Evolutionary conservation across 495 filamentous ascomycete genomes (phyloP), one percentile per base, ranked within the genome.

Genomic region (Cudoniella acicularis): DNA sequence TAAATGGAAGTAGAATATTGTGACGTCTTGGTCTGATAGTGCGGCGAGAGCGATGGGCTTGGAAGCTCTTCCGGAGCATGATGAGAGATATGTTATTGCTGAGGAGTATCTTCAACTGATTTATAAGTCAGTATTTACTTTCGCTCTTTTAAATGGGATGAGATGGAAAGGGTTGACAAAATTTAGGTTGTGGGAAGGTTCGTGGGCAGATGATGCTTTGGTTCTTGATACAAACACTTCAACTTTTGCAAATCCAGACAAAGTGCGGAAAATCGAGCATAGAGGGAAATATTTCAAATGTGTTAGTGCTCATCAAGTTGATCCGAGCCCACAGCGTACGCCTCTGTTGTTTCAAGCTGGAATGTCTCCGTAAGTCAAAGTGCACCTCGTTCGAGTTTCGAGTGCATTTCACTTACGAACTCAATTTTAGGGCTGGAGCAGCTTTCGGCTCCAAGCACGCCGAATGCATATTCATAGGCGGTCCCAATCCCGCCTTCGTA

Each of bases 301-400:
- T 78, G 68, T 72, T 71, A 10, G 67, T 85, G 3, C 71, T 72
- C 51, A 74, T 74, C 21, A 71, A 69, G 2, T 81, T 85, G 75
- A 86, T 56, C 83, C 84, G 0, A 83, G 79, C 3, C 83, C 81
- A 8, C 83, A 87, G 58, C 73, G 83, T 25, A 85, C 81, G 0
- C 83, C 83, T 0, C 79, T 87, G 54, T 72, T 87, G 8, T 82
- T 87, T 69, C 83, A 86, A 64, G 83, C 83, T 2, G 83, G 84
- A n/a, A 83, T 80, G 4, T 86, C 82, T n/a, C 20, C 20, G 1
- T 77, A 79, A 0, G 81, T 82, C n/a, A n/a, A n/a, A n/a, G n/a
- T n/a, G n/a, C n/a, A n/a, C n/a, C n/a, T n/a, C n/a, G n/a, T n/a
- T n/a, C n/a, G n/a, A n/a, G n/a, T n/a, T n/a, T n/a, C n/a, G n/a